Percentiles rank a stretch among this genome's conserved stretches.
Conservation (phyloP, 768 basidiomycete species). For the Trametes cinnabarina region DNA sequence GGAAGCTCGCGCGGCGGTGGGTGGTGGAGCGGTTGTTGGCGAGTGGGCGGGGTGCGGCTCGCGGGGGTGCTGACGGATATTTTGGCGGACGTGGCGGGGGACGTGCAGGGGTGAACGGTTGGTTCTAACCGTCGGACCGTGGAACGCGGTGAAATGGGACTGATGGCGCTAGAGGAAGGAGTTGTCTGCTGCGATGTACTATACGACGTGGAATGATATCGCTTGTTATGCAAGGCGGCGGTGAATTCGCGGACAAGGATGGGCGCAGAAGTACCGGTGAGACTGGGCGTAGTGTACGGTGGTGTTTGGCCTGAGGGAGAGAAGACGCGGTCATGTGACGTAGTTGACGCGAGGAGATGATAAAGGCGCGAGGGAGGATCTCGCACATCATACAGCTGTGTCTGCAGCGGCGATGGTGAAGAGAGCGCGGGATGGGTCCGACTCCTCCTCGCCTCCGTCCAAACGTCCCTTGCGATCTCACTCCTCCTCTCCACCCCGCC, state of each 20-base stretch:
- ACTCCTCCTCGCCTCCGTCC: conserved; percentile 29
- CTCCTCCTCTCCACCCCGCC: conserved; percentile 16
- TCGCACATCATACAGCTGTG: not conserved
- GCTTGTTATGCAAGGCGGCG: too few species aligned
- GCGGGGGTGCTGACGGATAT: conserved; percentile 65
- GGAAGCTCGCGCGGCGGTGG: conserved; percentile 61
- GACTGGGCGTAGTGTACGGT: not conserved
- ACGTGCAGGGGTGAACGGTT: not conserved
- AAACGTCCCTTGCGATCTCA: conserved; percentile 30
- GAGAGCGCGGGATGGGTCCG: conserved; percentile 28
- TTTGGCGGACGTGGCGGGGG: conserved; percentile 8
- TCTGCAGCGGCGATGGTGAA: conserved; percentile 24
- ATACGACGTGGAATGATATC: too few species aligned
- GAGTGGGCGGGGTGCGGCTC: conserved; percentile 78
- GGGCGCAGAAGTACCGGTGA: not conserved
- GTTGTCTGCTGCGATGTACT: not conserved
- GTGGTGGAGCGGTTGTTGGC: conserved; percentile 81
- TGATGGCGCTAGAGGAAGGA: too few species aligned
- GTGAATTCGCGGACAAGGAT: too few species aligned
- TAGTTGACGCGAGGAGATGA: conserved; percentile 1
- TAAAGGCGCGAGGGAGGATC: not conserved
- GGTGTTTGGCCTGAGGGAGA: not conserved
- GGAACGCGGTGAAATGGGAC: too few species aligned
- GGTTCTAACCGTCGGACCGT: too few species aligned
- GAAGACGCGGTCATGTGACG: conserved; percentile 13